Evolutionary conservation across 2,329 filamentous ascomycete genomes (phyloP).

Genomic region (Aureobasidium sp.): DNA sequence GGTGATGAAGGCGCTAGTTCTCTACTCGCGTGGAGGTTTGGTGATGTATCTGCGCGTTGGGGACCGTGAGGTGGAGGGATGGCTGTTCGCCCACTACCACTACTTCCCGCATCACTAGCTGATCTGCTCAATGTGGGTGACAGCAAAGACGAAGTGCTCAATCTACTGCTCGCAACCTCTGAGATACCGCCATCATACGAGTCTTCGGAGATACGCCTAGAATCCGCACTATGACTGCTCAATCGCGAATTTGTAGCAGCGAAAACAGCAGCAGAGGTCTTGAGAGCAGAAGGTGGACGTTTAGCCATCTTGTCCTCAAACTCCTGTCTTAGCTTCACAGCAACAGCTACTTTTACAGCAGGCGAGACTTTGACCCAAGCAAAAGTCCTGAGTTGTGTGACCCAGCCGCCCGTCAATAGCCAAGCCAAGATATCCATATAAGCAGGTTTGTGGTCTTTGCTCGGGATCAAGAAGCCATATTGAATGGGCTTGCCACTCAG

Average conservation of each 20-base stretch:
- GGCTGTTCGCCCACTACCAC: constrained; percentile 12
- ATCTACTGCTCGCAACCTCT: constrained; percentile 3
- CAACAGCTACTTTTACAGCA: constrained; percentile 24
- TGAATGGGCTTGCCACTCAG: constrained; percentile 83
- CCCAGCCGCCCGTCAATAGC: constrained; percentile 93
- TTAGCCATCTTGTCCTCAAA: constrained; percentile 12
- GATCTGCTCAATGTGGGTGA: background rate
- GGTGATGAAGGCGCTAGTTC: background rate
- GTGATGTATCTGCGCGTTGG: background rate
- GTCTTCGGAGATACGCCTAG: constrained; percentile 8
- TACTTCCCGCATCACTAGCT: constrained; percentile 15
- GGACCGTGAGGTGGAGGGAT: constrained; percentile 6
- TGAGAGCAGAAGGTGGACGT: background rate
- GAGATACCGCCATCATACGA: background rate
- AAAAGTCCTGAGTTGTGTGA: constrained; percentile 92
- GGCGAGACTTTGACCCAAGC: constrained; percentile 69
- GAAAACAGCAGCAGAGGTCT: background rate
- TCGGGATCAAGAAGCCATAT: constrained; percentile 87
- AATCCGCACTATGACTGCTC: background rate
- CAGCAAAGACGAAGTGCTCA: background rate
- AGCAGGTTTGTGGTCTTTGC: constrained; percentile 84
- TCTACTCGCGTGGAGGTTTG: background rate
- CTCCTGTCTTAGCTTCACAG: constrained; percentile 13
- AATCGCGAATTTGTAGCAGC: background rate
- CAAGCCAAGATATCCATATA: constrained; percentile 95